Evolutionary conservation across 2,329 filamentous ascomycete genomes (phyloP).

Genomic region (Helotiales sp.): DNA sequence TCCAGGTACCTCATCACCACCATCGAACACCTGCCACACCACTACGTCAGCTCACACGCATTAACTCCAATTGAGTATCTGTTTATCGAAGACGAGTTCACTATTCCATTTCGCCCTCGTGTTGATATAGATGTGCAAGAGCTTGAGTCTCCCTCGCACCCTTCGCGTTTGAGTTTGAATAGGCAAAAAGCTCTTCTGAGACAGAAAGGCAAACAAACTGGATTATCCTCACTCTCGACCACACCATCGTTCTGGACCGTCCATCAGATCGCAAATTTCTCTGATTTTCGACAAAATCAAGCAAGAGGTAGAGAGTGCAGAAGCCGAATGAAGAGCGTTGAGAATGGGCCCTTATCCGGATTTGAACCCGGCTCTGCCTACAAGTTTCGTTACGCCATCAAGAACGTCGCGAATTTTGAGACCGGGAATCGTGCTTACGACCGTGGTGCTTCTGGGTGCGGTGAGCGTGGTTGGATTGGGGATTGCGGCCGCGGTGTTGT

Average conservation of each 20-base stretch:
- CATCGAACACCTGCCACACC: neutral
- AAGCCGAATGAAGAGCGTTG: constrained; percentile 8
- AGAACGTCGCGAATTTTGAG: constrained; percentile 28
- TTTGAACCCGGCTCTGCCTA: constrained; percentile 21
- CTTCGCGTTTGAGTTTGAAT: constrained; percentile 25
- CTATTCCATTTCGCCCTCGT: neutral
- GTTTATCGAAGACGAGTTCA: neutral
- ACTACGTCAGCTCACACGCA: constrained; percentile 11
- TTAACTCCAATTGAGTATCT: neutral
- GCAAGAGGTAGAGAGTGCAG: neutral
- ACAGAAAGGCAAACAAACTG: constrained; percentile 15
- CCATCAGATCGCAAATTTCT: constrained; percentile 8
- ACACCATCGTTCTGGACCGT: constrained; percentile 16
- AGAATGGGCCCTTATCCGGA: constrained; percentile 24
- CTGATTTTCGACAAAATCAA: neutral
- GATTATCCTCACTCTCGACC: neutral
- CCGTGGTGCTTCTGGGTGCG: constrained; percentile 25
- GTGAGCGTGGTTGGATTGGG: constrained; percentile 25
- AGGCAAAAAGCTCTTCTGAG: constrained; percentile 28
- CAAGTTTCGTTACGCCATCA: constrained; percentile 15
- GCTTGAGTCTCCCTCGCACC: constrained; percentile 13
- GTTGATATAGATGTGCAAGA: constrained; percentile 8
- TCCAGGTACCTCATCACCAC: neutral
- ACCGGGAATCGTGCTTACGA: constrained; percentile 28
- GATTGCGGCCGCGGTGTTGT: constrained; percentile 21